These are phyloP conservation scores for Starmerella asiatica DNA, from an alignment of 805 yeast genomes.

Conservation along the genomic window DNA sequence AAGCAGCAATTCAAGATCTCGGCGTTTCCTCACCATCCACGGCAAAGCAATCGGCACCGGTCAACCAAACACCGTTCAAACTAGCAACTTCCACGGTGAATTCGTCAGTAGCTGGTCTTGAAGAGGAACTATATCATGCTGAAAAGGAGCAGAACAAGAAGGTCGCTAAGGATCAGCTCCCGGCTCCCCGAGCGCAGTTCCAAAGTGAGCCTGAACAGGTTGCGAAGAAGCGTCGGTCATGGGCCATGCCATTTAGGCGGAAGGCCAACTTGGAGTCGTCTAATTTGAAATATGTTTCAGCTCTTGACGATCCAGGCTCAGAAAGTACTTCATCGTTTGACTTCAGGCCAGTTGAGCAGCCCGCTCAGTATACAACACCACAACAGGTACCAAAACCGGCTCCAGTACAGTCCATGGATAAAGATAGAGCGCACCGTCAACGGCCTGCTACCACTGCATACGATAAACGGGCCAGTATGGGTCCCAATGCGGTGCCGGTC, in stretches of 20 bases:
- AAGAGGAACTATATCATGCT: neutral
- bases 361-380: neutral
- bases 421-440: too few relatives aligned
- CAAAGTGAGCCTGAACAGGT: neutral
- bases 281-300: constrained; percentile 10
- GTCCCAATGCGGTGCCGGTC: too few relatives aligned
- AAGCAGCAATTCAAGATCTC: constrained; percentile 3
- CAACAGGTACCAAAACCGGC: neutral
- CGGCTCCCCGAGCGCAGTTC: neutral
- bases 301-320: too few relatives aligned
- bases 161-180: neutral
- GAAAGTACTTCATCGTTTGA: neutral
- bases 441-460: too few relatives aligned
- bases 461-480: too few relatives aligned
- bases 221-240: constrained; percentile 24
- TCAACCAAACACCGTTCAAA: constrained; percentile 3
- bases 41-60: constrained; percentile 4
- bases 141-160: neutral
- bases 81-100: constrained; percentile 4
- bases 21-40: neutral
- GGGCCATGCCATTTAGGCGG: constrained; percentile 35
- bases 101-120: neutral
- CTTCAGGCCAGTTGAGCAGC: neutral
- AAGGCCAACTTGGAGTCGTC: constrained; percentile 26
- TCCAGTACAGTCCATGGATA: too few relatives aligned